Evolutionary conservation across 2,329 filamentous ascomycete genomes (phyloP).

Genomic region (Dothideomycetidae sp.): DNA sequence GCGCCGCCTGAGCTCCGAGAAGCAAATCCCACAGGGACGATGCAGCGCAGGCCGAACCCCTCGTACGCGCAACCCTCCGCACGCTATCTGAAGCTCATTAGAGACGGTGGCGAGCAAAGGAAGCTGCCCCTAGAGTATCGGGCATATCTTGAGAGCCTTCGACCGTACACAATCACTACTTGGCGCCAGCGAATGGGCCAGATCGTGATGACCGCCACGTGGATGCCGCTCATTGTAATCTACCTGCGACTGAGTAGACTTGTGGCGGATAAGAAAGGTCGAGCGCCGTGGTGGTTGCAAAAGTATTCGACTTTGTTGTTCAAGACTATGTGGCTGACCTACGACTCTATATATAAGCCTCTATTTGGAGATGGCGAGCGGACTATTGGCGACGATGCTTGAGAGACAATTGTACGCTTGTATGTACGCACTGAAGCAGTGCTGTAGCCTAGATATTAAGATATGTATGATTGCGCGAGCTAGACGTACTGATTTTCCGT

Average conservation of each 20-base stretch:
- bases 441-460: no score
- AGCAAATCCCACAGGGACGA: conserved; percentile 11
- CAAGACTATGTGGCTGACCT: conserved; percentile 45
- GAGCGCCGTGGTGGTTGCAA: conserved; percentile 53
- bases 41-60: conserved; percentile 44
- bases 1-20: conserved; percentile 37
- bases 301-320: conserved; percentile 39
- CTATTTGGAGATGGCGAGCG: conserved; percentile 80
- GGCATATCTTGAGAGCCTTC: conserved; percentile 53
- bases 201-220: conserved; percentile 45
- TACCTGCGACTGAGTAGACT: conserved; percentile 35
- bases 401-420: no score
- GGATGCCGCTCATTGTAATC: conserved; percentile 43
- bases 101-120: conserved; percentile 65
- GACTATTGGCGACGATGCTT: conserved; percentile 29
- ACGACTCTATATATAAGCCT: conserved; percentile 49
- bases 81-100: conserved; percentile 70
- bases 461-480: no score
- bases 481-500: no score
- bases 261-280: conserved; percentile 53
- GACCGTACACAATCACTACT: conserved; percentile 56
- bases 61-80: conserved; percentile 69
- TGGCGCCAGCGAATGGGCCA: conserved; percentile 51
- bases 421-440: no score
- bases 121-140: conserved; percentile 67